Evolutionary conservation across 2,329 filamentous ascomycete genomes (phyloP), one percentile per base, ranked within the genome.

Genomic region (Ascochyta lentis): DNA sequence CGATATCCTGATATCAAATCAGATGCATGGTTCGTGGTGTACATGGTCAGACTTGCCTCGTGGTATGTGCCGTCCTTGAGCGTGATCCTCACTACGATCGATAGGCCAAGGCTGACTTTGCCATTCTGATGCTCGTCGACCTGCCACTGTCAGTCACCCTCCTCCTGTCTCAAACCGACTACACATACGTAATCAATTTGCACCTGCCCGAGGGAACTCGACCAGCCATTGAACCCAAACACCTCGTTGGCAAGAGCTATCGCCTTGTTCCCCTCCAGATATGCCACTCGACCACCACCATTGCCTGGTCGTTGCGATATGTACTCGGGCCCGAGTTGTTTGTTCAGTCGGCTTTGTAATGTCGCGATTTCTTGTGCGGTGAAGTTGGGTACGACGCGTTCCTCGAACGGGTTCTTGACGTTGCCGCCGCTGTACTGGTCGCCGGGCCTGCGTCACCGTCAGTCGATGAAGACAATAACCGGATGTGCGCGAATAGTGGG

Each of bases 211-310:
- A 99, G 95, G n/a, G 90, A 89, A 52, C 91, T 96, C 9, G 91
- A 96, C 95, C 95, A 99, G 67, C 93, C 93, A 77, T 97, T 96
- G 81, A 97, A 97, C 9, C 93, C 93, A 78, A 97, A 96, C 1
- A 97, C 88, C 74, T 97, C 91, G 69, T 97, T 97, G 49, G 93
- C 93, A 48, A 97, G 88, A 54, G 91, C 90, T 74, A 99, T 99
- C 71, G 90, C 93, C 79, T 99, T 99, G 72, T 98, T 94, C 1
- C 92, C 93, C n/a, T 92, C 87, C 47, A 99, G 83, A 77, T 99
- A 99, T 74, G 96, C 92, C 16, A 99, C 90, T 72, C 90, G 94
- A 61, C 89, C 86, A 45, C 93, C 93, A 9, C 88, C 89, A 12
- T 92, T 89, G 2, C 95, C 95, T 13, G 89, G 82, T 69, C 95